These are phyloP conservation scores for Chlorella sp. DNA, from an alignment of 139 green algal genomes.

Conservation along the genomic window DNA sequence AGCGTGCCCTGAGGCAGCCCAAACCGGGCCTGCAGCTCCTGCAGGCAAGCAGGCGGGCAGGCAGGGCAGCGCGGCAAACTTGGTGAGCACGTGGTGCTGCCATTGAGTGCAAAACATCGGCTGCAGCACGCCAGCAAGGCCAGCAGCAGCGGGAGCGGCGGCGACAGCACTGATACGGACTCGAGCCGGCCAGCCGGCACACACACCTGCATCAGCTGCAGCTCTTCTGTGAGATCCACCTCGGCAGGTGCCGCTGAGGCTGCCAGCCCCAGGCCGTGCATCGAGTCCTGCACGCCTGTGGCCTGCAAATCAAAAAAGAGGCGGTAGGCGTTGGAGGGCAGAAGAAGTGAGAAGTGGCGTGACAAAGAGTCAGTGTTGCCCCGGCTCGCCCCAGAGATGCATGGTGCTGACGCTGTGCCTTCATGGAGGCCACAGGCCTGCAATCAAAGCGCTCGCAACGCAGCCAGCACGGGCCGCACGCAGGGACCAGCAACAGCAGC, in stretches of 20 bases:
- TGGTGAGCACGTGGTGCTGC: too few relatives aligned
- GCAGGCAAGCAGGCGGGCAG: neutral
- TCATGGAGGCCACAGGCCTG: too few relatives aligned
- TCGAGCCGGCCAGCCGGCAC: neutral
- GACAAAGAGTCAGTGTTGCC: too few relatives aligned
- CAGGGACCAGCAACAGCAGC: neutral
- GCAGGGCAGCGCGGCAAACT: neutral
- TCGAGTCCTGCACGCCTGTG: constrained; percentile 24
- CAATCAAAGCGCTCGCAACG: too few relatives aligned
- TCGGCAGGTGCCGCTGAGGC: constrained; percentile 12
- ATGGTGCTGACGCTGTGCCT: too few relatives aligned
- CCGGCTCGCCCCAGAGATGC: too few relatives aligned
- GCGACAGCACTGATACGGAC: too few relatives aligned
- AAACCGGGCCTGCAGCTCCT: constrained; percentile 22
- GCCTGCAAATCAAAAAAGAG: neutral
- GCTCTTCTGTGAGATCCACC: constrained; percentile 56
- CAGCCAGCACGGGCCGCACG: too few relatives aligned
- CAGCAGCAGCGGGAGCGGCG: too few relatives aligned
- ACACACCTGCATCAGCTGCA: constrained; percentile 31
- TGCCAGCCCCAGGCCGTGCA: constrained; percentile 12
- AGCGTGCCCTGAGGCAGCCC: neutral
- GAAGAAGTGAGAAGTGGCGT: neutral
- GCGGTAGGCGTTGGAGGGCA: neutral
- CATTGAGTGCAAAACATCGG: too few relatives aligned
- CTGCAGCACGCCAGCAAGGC: neutral